A percentile compares a stretch with the other conserved stretches of the same genome.
phyloP scores from a whole-genome alignment of 208 protist species.

The Acanthamoeba sp. region DNA sequence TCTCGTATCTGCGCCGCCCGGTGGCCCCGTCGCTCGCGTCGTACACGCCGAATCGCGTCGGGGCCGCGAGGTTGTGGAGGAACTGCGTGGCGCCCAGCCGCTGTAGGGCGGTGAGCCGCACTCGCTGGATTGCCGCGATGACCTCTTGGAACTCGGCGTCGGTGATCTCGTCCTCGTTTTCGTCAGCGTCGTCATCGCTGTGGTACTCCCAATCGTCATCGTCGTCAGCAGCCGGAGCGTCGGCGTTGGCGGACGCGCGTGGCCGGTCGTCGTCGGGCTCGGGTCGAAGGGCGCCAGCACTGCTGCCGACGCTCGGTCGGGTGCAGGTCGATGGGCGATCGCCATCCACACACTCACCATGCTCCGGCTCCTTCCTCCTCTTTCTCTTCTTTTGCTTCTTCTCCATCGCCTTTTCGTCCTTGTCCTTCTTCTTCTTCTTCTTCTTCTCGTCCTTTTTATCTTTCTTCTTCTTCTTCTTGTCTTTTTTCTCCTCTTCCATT shows the following conservation, averaged over 20 bases:
- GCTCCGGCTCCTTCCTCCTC: not conserved
- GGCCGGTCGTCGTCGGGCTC: not conserved
- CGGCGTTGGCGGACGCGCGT: not conserved
- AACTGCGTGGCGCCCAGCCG: not conserved
- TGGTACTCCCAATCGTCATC: not conserved
- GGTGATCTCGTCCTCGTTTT: not conserved
- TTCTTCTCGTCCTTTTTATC: not conserved
- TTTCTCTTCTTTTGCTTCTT: not conserved
- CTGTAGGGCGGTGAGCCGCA: not conserved
- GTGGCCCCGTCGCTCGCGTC: not conserved
- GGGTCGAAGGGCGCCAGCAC: too few species aligned
- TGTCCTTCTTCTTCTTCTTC: not conserved
- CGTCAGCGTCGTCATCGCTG: not conserved
- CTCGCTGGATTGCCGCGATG: not conserved
- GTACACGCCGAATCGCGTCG: not conserved
- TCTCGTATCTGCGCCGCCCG: not conserved
- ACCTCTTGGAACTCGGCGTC: not conserved
- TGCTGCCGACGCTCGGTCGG: not conserved
- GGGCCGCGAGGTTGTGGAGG: not conserved
- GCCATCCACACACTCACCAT: too few species aligned
- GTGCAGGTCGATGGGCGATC: too few species aligned
- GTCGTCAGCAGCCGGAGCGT: not conserved
- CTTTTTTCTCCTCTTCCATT: not conserved
- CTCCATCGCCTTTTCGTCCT: not conserved
- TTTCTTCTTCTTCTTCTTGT: not conserved